A percentile compares a stretch with the other conserved stretches of the same genome.
These are phyloP conservation scores for Mycena filopes DNA, from an alignment of 768 basidiomycete species.

Conservation along the genomic window DNA sequence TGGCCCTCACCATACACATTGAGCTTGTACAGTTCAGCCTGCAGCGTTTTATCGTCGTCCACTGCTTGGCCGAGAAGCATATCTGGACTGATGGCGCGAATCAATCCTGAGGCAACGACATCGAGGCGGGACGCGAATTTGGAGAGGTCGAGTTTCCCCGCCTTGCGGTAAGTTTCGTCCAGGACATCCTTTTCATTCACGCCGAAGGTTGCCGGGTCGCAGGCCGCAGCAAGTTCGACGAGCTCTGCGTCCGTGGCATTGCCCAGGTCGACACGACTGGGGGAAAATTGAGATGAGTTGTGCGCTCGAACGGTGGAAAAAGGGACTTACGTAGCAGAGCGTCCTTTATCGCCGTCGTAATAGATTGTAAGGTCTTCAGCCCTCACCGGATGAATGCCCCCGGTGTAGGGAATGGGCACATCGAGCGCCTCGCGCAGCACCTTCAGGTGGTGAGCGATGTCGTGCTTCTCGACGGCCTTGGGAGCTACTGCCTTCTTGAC, in stretches of 20 bases:
- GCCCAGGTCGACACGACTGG: conserved; percentile 11
- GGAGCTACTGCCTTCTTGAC: no score
- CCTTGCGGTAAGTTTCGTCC: conserved; percentile 44
- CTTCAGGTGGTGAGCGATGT: no score
- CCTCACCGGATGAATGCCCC: no score
- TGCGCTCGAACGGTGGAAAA: not conserved
- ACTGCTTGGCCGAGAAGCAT: conserved; percentile 8
- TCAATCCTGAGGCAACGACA: conserved; percentile 35
- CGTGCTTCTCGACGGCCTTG: no score
- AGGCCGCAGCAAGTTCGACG: conserved; percentile 13
- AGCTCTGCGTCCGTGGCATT: not conserved
- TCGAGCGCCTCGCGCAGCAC: no score
- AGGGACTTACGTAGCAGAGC: not conserved
- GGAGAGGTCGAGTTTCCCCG: conserved; percentile 36
- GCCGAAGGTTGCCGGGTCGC: conserved; percentile 41
- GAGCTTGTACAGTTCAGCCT: conserved; percentile 54
- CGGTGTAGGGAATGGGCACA: no score
- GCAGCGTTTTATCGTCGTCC: conserved; percentile 32
- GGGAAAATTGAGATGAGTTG: not conserved
- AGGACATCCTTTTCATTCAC: conserved; percentile 35
- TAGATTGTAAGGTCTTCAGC: no score
- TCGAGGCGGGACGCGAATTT: conserved; percentile 42
- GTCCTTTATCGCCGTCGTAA: not conserved
- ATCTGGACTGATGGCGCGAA: conserved; percentile 35
- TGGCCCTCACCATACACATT: conserved; percentile 53